phyloP scores from a whole-genome alignment of 1,284 basidiomycete genomes.

The Salmacisia buchloeana region DNA sequence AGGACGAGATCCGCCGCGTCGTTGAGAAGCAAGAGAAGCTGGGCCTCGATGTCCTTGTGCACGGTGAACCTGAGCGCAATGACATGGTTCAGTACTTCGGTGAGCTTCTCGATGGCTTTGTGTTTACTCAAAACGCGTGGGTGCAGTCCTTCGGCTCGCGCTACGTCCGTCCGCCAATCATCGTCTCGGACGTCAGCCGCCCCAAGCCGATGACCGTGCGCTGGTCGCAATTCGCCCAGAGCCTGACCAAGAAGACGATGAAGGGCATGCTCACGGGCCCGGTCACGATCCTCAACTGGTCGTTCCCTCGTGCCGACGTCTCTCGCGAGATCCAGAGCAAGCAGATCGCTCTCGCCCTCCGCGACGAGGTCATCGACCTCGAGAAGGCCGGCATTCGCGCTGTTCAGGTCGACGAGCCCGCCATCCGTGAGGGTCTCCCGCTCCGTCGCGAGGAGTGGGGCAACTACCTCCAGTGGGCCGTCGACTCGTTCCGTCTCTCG shows the following conservation, averaged over 20 bases:
- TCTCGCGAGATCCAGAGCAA: slow-evolving; percentile 94
- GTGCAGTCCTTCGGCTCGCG: slow-evolving; percentile 86
- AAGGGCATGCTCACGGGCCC: slow-evolving; percentile 93
- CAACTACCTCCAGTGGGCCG: slow-evolving; percentile 49
- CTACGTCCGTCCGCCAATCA: slow-evolving; percentile 97
- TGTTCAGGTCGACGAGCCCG: slow-evolving; percentile 99
- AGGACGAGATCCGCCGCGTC: slow-evolving; percentile 91
- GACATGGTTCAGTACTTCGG: slow-evolving; percentile 99
- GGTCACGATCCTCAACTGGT: slow-evolving; percentile 90
- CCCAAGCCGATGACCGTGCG: slow-evolving; percentile 89
- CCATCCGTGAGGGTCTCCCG: slow-evolving; percentile 84
- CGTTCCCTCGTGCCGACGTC: slow-evolving; percentile 98
- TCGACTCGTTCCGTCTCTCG: slow-evolving; percentile 49
- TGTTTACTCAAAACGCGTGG: slow-evolving; percentile 98
- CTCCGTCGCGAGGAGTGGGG: slow-evolving; percentile 47
- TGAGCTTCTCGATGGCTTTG: slow-evolving; percentile 90
- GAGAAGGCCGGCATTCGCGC: slow-evolving; percentile 95
- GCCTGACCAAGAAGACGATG: slow-evolving; percentile 87
- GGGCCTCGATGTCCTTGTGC: slow-evolving; percentile 93
- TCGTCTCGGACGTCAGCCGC: slow-evolving; percentile 96
- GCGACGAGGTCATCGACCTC: slow-evolving; percentile 96
- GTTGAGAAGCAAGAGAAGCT: slow-evolving; percentile 95
- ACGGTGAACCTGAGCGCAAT: slow-evolving; percentile 98
- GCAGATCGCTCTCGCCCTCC: slow-evolving; percentile 95
- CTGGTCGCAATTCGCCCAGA: slow-evolving; percentile 97